phyloP scores from a whole-genome alignment of 441 rosid species.

The Bruguiera hainesii region DNA sequence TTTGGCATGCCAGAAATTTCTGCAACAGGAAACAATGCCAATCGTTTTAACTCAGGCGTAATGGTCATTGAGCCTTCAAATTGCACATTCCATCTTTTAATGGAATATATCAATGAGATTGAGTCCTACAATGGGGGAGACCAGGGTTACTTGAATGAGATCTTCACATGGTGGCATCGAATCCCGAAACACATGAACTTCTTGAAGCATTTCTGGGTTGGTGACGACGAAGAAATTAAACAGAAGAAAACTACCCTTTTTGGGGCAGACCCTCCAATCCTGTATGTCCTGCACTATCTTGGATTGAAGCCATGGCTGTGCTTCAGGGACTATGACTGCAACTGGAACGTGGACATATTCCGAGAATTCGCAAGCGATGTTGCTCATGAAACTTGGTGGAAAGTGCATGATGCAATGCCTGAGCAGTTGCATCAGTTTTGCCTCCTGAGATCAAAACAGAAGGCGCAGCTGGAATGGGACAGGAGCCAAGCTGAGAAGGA shows the following conservation, averaged over 20 bases:
- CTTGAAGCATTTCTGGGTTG: conserved; percentile 86
- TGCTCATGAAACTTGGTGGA: conserved; percentile 89
- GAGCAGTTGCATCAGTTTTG: conserved; percentile 71
- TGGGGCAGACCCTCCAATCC: conserved; percentile 73
- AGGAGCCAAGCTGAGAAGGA: conserved; percentile 67
- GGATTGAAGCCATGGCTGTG: conserved; percentile 93
- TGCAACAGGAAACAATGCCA: conserved; percentile 85
- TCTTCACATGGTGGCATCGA: conserved; percentile 96
- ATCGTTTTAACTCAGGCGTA: conserved; percentile 83
- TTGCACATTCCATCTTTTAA: conserved; percentile 85
- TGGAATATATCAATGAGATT: conserved; percentile 84
- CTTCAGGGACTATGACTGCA: conserved; percentile 85
- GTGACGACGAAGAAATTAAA: conserved; percentile 70
- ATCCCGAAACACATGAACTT: conserved; percentile 85
- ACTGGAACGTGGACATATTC: conserved; percentile 72
- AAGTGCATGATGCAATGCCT: conserved; percentile 86
- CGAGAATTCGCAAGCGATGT: conserved; percentile 79
- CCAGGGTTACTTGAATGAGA: conserved; percentile 84
- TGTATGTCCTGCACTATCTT: conserved; percentile 78
- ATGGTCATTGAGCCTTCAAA: conserved; percentile 90
- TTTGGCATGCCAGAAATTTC: conserved; percentile 87
- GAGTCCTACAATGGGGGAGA: conserved; percentile 96
- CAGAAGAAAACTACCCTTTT: conserved; percentile 67
- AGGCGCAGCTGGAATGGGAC: conserved; percentile 80
- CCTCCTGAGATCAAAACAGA: conserved; percentile 66